Conservation (phyloP, 225 moss, liverwort and hornwort genomes). For the Bryum argenteum region DNA sequence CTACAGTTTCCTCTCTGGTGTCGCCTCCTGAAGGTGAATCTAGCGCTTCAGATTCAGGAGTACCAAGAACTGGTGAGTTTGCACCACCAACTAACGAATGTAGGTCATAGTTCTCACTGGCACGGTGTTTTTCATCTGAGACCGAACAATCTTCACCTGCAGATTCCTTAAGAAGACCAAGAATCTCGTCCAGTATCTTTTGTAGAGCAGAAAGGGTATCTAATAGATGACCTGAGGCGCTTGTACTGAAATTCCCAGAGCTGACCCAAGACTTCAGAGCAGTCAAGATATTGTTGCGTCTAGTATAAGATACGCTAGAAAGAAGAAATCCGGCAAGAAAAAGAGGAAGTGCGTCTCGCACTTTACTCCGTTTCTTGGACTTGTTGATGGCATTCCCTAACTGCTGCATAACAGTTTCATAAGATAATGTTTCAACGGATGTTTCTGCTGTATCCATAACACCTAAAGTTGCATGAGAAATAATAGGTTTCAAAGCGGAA, state of each 20-base stretch:
- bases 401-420: slow-evolving; percentile 74
- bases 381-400: slow-evolving; percentile 44
- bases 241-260: slow-evolving; percentile 39
- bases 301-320: slow-evolving; percentile 62
- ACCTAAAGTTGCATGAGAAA: slow-evolving; percentile 64
- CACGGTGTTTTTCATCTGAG: slow-evolving; percentile 27
- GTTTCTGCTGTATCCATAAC: slow-evolving; percentile 48
- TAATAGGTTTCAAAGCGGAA: slow-evolving; percentile 72
- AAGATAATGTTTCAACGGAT: slow-evolving; percentile 74
- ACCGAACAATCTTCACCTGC: slow-evolving; percentile 32
- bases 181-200: slow-evolving; percentile 71
- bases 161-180: slow-evolving; percentile 51
- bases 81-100: slow-evolving; percentile 53
- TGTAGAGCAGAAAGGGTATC: slow-evolving; percentile 70
- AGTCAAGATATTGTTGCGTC: slow-evolving; percentile 64
- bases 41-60: slow-evolving; percentile 53
- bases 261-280: slow-evolving; percentile 58
- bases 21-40: slow-evolving; percentile 37
- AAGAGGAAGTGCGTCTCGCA: slow-evolving; percentile 61
- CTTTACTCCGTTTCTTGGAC: slow-evolving; percentile 41
- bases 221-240: slow-evolving; percentile 42
- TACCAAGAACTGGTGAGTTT: slow-evolving; percentile 36
- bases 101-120: slow-evolving; percentile 45
- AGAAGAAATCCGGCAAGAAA: slow-evolving; percentile 84
- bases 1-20: slow-evolving; percentile 24